phyloP scores from a whole-genome alignment of 2,329 filamentous ascomycete species.

The Penicillium sp. region DNA sequence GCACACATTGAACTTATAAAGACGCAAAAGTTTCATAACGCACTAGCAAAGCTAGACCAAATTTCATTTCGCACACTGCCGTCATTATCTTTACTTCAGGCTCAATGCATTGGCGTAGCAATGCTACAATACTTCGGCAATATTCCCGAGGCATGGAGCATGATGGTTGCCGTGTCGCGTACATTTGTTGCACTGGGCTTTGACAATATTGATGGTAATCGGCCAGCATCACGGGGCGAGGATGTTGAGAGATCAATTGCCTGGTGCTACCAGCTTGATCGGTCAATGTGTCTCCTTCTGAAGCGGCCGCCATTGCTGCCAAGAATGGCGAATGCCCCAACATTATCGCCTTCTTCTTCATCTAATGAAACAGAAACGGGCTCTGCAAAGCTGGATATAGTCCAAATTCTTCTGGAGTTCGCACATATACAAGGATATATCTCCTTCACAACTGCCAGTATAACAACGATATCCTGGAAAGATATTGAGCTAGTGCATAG shows the following conservation, averaged over 20 bases:
- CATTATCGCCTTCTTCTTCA: background rate
- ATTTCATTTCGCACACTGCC: conserved; percentile 1
- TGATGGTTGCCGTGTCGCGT: conserved; percentile 19
- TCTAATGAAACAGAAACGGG: background rate
- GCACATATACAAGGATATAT: conserved; percentile 6
- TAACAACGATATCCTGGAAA: background rate
- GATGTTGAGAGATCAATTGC: conserved; percentile 20
- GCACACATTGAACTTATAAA: conserved; percentile 4
- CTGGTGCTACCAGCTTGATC: conserved; percentile 28
- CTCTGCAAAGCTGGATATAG: background rate
- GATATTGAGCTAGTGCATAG: background rate
- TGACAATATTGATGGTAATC: conserved; percentile 12
- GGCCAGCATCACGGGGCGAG: conserved; percentile 9
- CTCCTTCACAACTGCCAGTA: background rate
- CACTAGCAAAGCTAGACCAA: background rate
- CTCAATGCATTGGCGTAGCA: conserved; percentile 4
- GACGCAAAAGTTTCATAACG: background rate
- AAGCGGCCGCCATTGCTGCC: conserved; percentile 20
- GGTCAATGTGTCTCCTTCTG: conserved; percentile 24
- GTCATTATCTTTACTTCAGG: conserved; percentile 4
- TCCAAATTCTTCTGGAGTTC: background rate
- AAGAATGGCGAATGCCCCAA: background rate
- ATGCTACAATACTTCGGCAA: conserved; percentile 12
- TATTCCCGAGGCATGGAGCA: conserved; percentile 1
- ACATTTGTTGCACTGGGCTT: conserved; percentile 23